Base-by-base conservation (phyloP, 2,329 filamentous ascomycete genomes). In the Fusarium poae region DNA sequence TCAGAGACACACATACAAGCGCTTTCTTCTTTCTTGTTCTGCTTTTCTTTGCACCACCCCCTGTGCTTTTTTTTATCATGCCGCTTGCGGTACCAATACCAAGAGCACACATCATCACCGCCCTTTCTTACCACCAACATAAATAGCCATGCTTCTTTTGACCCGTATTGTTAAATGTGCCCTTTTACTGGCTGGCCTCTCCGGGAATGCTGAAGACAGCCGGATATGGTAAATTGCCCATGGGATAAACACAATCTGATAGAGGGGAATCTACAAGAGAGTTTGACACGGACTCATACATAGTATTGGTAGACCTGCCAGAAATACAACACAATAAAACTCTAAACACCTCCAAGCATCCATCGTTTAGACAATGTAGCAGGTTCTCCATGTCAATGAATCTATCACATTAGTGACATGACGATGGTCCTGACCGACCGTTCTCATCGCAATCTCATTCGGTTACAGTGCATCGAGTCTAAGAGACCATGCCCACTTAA, bases 61-160 rank as follows among this genome's bases (percentile, higher is more conserved):
- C 32, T 21, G 48, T 39, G 48, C 34, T 16, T 15, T 57, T 49
- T 39, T 43, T 43, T 23, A 5, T 25, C 20, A 57, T 63, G 50
- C 65, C 34, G 51, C 50, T 62, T 68, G 56, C 21, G 54, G 60
- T 37, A 43, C 32, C 30, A 62, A 57, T 57, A 58, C 60, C 52
- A 54, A 49, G 56, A 62, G 20, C 42, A 55, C 27, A 25, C 50
- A 52, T 54, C 43, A 37, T 39, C 39, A 52, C 42, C 34, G 20
- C 56, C 32, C 23, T 68, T 61, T 50, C 23, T 44, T 32, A 23
- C 43, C 35, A 50, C 37, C 35, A 50, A 29, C 50, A 56, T 62
- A 52, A 56, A 69, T 57, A 37, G 34, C 30, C 34, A 42, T 43
- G 13, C 48, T 23, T 40, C 21, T 50, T 20, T 42, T 45, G 42